Evolutionary conservation across 202 grass and related monocot genomes (phyloP).

Genomic region (Dendrocalamus latiflorus): DNA sequence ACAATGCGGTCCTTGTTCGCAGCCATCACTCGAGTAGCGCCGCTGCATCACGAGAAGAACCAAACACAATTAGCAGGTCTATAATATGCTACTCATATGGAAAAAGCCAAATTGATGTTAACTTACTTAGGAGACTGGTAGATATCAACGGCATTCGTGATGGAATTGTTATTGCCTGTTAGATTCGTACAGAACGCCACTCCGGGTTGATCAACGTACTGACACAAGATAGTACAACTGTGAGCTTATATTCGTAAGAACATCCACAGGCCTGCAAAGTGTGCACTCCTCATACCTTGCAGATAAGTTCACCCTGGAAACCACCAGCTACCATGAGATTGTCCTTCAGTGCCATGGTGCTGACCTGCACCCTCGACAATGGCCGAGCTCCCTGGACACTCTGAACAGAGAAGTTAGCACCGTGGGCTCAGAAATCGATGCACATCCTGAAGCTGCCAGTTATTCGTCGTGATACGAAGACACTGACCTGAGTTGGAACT

Average conservation of each 20-base stretch:
- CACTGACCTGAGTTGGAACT: conserved; percentile 41
- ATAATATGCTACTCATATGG: background rate
- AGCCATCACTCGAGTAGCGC: conserved; percentile 37
- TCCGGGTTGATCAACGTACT: conserved; percentile 60
- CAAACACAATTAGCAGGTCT: background rate
- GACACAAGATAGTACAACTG: background rate
- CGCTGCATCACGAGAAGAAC: conserved; percentile 27
- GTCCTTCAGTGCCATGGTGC: conserved; percentile 59
- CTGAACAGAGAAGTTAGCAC: conserved; percentile 16
- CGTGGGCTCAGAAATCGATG: background rate
- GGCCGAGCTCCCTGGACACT: conserved; percentile 22
- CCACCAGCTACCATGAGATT: conserved; percentile 77
- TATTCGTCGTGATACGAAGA: no score
- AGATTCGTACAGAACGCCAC: conserved; percentile 56
- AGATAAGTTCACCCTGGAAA: conserved; percentile 80
- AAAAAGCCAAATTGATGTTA: background rate
- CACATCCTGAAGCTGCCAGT: no score
- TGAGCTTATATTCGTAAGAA: background rate
- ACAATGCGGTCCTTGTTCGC: conserved; percentile 71
- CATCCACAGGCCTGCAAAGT: background rate
- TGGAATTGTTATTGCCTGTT: conserved; percentile 57
- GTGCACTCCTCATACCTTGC: conserved; percentile 44
- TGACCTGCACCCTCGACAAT: conserved; percentile 73
- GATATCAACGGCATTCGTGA: conserved; percentile 73
- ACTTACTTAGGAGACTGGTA: conserved; percentile 43